Conservation (phyloP, 2,329 filamentous ascomycete species). For the Tolypocladium ovalisporum region DNA sequence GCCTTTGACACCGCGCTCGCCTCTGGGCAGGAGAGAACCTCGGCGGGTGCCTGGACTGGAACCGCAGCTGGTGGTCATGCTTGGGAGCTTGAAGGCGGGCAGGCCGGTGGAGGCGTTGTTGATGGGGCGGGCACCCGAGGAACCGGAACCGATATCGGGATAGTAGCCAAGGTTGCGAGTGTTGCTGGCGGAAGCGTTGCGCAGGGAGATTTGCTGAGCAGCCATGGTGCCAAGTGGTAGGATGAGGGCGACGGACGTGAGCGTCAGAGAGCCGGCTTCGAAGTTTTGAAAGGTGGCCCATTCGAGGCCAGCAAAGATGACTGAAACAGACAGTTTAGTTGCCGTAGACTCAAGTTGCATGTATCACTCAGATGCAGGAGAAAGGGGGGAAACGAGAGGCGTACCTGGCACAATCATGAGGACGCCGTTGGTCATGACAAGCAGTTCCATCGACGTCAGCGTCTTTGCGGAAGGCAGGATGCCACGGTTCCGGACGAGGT, state of each 20-base stretch:
- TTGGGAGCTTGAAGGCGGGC: slow-evolving; percentile 7
- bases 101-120: slow-evolving; percentile 4
- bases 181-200: slow-evolving; percentile 7
- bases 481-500: slow-evolving; percentile 35
- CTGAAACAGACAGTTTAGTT: slow-evolving; percentile 15
- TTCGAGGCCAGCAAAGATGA: slow-evolving; percentile 38
- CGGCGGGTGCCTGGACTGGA: slow-evolving; percentile 8
- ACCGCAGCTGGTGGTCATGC: slow-evolving; percentile 7
- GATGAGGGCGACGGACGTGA: slow-evolving; percentile 38
- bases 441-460: slow-evolving; percentile 40
- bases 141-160: not conserved
- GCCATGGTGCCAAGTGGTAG: slow-evolving; percentile 41
- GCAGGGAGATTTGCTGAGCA: slow-evolving; percentile 31
- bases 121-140: not conserved
- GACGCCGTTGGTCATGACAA: slow-evolving; percentile 44
- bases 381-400: slow-evolving; percentile 2
- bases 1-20: not conserved
- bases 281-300: slow-evolving; percentile 30
- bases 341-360: not conserved
- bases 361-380: not conserved
- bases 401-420: slow-evolving; percentile 46
- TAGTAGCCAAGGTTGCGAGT: slow-evolving; percentile 5
- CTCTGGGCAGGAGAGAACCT: not conserved
- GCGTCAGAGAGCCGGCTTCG: slow-evolving; percentile 37
- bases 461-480: slow-evolving; percentile 30